Base-by-base conservation (phyloP, 1,284 basidiomycete genomes). In the Spongiforma sp. region DNA sequence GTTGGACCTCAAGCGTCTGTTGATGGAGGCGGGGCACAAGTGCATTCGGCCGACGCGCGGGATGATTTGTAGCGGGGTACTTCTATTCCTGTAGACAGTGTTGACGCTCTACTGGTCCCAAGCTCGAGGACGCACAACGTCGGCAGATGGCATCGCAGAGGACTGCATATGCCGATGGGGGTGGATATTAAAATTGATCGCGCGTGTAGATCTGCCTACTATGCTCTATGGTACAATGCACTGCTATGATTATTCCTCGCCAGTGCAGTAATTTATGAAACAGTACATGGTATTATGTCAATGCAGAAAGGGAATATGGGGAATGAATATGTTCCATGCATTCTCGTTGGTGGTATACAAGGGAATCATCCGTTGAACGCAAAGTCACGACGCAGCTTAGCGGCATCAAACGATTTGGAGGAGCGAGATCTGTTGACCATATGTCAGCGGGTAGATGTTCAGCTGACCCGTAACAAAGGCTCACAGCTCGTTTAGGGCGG, bases 21-120 rank as follows among this genome's bases (percentile, higher is more conserved):
- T 99, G 59, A 93, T 98, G 84, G 98, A 99, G 78, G 96, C 97
- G 3, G 98, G 97, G 61, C 98, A 99, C 81, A 96, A 96, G 93
- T 93, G 65, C 60, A 87, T 59, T 17, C 30, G 30, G 30, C 50
- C 30, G 4, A n/a, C 28, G 30, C 21, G 19, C 19, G 26, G 9
- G 26, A 21, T 11, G 41, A 21, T n/a, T 19, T 50, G 26, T 43
- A 26, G 8, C 28, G 26, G 48, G 11, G 17, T 28, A 17, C 39
- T n/a, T 12, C 12, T 12, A 43, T 43, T 28, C 43, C 26, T 12
- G 7, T 50, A 17, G 48, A 50, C 26, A 15, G 5, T 28, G 26
- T 30, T 50, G 26, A 28, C n/a, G n/a, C 62, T 89, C 90, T 12
- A 95, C 96, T 73, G 99, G 98, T 75, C 98, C 98, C 21, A 99